Evolutionary conservation across 2,329 filamentous ascomycete genomes (phyloP).

Genomic region (Pyricularia sp.): DNA sequence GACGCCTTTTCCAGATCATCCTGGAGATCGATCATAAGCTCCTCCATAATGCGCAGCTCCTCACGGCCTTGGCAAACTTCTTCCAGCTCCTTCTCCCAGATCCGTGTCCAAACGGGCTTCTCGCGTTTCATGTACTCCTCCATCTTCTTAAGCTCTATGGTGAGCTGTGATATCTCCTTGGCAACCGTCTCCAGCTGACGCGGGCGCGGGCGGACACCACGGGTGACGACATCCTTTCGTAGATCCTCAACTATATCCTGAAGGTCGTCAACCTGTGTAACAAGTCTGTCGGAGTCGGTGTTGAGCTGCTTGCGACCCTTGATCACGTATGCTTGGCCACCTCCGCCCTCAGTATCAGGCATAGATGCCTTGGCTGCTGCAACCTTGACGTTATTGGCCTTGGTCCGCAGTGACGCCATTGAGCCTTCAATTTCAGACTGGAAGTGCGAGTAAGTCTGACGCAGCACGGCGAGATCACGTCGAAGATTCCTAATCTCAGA

Average conservation of each 20-base stretch:
- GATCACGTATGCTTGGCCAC: conserved; percentile 79
- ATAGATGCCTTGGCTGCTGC: conserved; percentile 61
- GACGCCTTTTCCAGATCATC: conserved; percentile 93
- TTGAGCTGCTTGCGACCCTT: conserved; percentile 80
- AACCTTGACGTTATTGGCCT: conserved; percentile 72
- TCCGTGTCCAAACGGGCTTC: conserved; percentile 97
- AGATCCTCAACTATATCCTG: conserved; percentile 95
- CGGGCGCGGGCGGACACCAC: conserved; percentile 83
- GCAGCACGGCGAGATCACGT: conserved; percentile 80
- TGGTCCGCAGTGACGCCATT: conserved; percentile 74
- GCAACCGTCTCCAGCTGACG: conserved; percentile 82
- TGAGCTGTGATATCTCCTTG: conserved; percentile 75
- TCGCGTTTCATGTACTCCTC: conserved; percentile 85
- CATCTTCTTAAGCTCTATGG: conserved; percentile 85
- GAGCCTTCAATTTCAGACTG: conserved; percentile 80
- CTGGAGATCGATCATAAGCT: conserved; percentile 82
- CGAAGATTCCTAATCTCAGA: conserved; percentile 73
- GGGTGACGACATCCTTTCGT: conserved; percentile 89
- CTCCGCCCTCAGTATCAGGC: conserved; percentile 64
- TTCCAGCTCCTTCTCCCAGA: conserved; percentile 97
- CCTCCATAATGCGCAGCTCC: conserved; percentile 91
- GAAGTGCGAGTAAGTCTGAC: conserved; percentile 89
- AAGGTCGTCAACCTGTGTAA: conserved; percentile 90
- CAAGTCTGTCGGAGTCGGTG: conserved; percentile 80
- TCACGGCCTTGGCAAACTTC: conserved; percentile 93